phyloP scores from a whole-genome alignment of 148 eudicot genomes.

The Rhododendron ovatum region DNA sequence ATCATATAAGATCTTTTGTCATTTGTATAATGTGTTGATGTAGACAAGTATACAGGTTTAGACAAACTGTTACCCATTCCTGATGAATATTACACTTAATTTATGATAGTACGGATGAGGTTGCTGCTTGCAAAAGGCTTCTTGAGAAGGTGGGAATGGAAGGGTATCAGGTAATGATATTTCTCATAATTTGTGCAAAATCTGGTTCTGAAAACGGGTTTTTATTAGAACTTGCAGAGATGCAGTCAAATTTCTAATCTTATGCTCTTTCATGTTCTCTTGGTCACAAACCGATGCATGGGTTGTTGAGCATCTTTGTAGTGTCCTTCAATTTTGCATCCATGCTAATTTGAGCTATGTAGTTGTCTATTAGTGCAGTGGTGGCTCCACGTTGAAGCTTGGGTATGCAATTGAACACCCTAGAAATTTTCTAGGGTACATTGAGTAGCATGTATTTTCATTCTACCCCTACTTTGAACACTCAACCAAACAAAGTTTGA shows the following conservation, averaged over 20 bases:
- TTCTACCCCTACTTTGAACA: no score
- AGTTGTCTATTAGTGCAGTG: neutral
- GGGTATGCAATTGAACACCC: no score
- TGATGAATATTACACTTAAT: conserved; percentile 14
- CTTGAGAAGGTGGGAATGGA: conserved; percentile 79
- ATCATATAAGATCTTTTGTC: neutral
- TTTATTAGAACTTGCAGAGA: neutral
- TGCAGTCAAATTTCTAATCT: neutral
- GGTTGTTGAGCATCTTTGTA: neutral
- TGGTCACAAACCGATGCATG: neutral
- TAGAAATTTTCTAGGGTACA: no score
- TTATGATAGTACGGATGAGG: conserved; percentile 75
- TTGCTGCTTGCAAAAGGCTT: conserved; percentile 75
- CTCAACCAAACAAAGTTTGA: no score
- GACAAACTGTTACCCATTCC: conserved; percentile 2
- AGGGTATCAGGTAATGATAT: conserved; percentile 77
- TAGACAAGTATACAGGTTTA: neutral
- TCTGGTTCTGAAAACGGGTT: neutral
- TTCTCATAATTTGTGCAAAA: neutral
- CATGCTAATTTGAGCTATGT: neutral
- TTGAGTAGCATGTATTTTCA: no score
- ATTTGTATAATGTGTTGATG: neutral
- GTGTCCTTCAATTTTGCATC: neutral
- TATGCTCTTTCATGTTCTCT: neutral
- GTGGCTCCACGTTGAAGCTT: no score